Evolutionary conservation across 2,329 filamentous ascomycete species (phyloP).

Genomic region (Trematosphaeria pertusa): DNA sequence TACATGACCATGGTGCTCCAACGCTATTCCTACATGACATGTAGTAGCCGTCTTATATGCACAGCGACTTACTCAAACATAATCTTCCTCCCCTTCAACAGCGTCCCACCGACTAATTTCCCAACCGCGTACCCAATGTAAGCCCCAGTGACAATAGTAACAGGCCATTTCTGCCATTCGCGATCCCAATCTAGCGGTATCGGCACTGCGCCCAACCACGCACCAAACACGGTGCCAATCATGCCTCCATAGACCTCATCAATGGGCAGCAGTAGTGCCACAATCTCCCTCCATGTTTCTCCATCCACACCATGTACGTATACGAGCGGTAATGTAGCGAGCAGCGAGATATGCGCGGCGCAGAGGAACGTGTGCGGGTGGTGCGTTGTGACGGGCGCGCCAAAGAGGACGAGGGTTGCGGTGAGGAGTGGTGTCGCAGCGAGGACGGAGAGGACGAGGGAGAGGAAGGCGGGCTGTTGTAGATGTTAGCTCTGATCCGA

Average conservation of each 20-base stretch:
- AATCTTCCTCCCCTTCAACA: constrained; percentile 55
- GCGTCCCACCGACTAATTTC: constrained; percentile 63
- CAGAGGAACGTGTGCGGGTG: constrained; percentile 78
- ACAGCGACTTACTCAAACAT: constrained; percentile 50
- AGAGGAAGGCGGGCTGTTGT: constrained; percentile 71
- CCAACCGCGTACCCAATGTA: constrained; percentile 81
- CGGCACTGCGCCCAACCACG: constrained; percentile 92
- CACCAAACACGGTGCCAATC: constrained; percentile 78
- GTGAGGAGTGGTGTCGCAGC: constrained; percentile 65
- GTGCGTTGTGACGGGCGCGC: constrained; percentile 87
- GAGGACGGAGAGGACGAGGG: constrained; percentile 65
- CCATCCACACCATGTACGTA: constrained; percentile 84
- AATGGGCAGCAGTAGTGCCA: constrained; percentile 73
- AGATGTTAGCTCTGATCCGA: constrained; percentile 16
- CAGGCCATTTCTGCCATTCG: constrained; percentile 98
- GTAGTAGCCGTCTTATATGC: no score
- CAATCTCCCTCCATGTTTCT: constrained; percentile 71
- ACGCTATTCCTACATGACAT: no score
- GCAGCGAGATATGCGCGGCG: constrained; percentile 80
- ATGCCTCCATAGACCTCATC: constrained; percentile 86
- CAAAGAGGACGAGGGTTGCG: constrained; percentile 80
- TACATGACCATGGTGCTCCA: no score
- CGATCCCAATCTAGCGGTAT: constrained; percentile 98
- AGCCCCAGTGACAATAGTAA: constrained; percentile 84
- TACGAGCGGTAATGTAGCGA: constrained; percentile 80